Evolutionary conservation across 176 grass and related monocot species (phyloP), one percentile per base, ranked within the genome.

Genomic region (Phoenix roebelenii): DNA sequence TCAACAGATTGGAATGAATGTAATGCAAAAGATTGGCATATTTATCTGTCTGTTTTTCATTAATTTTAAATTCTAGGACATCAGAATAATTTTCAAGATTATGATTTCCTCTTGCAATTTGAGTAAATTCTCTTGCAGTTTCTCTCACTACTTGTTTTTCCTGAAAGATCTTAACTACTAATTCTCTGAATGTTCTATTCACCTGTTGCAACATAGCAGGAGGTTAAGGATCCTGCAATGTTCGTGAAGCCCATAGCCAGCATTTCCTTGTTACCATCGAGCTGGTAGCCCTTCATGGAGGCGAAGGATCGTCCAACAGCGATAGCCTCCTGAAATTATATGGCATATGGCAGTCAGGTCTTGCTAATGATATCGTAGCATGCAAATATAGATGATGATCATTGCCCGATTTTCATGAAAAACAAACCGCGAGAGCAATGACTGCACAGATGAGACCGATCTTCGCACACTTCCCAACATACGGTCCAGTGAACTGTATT

Each of bases 231-330:
- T 71, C 93, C 93, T 18, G 84, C 87, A 22, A 97, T 58, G 58
- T 97, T 97, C 52, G 83, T 91, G 57, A 75, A 82, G 19, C 93
- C 93, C 84, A 97, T 91, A 0, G 93, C 93, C 15, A 97, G 57
- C 93, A 97, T 97, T 52, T 97, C 93, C 87, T 97, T 97, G 52
- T 91, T 91, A 14, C 93, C 93, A 20, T 97, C 84, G 18, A 97
- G 75, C 51, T 74, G 83, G 49, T 97, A 97, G 17, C 93, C 93
- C 78, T 80, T 91, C 22, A 91, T 57, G 0, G 87, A 65, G 28
- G 93, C 87, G 44, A 97, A 97, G 6, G 93, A 97, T 76, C 93
- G 71, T 35, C 87, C 93, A 2, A 91, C 93, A 54, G 93, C 93
- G 57, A 97, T 83, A 7, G 93, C 93, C 85, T 97, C 93, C 93